Base-by-base conservation (phyloP, 805 yeast genomes). In the Yamadazyma tumulicola region DNA sequence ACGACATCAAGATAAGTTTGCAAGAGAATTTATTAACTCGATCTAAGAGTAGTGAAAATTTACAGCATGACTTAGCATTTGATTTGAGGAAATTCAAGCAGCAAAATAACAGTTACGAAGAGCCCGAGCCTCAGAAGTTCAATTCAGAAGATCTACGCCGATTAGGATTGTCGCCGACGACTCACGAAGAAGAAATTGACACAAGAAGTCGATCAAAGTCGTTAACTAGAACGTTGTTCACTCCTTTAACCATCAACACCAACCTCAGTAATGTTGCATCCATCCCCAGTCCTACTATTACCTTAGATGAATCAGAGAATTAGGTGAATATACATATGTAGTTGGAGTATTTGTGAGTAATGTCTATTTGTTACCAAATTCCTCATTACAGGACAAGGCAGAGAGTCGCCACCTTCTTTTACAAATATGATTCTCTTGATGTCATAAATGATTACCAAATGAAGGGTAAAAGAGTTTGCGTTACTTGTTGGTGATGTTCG, bases 21-120 rank as follows among this genome's bases (percentile, higher is more conserved):
- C 71, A 64, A 43, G 69, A 64, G 36, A 64, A 65, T 40, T 53
- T 66, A 18, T 45, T 67, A 25, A 46, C 48, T n/a, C 39, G 59
- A 32, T 57, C 64, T 4, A 60, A 57, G 32, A 60, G 65, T 32
- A 43, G 42, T 28, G 65, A 59, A 25, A 41, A 43, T 18, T 33
- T 51, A 15, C 52, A 51, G 9, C 48, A 48, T 12, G 47, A 45
- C 16, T 43, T 58, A 26, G 41, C 43, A 1, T 35, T 47, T 8
- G 42, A 38, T 13, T 49, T 61, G 35, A 41, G 48, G 21, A 49
- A 49, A 26, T 62, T 59, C 42, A 59, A 51, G 31, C 43, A 45
- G 13, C 42, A 44, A 15, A 37, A 37, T 14, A 29, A 30, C 20
- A 14, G 32, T 3, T 63, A 61, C 38, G 24, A 41, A 5, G 71